Percentiles rank a stretch among this genome's conserved stretches.
phyloP scores from a whole-genome alignment of 805 yeast species.

The Candida saitoana region DNA sequence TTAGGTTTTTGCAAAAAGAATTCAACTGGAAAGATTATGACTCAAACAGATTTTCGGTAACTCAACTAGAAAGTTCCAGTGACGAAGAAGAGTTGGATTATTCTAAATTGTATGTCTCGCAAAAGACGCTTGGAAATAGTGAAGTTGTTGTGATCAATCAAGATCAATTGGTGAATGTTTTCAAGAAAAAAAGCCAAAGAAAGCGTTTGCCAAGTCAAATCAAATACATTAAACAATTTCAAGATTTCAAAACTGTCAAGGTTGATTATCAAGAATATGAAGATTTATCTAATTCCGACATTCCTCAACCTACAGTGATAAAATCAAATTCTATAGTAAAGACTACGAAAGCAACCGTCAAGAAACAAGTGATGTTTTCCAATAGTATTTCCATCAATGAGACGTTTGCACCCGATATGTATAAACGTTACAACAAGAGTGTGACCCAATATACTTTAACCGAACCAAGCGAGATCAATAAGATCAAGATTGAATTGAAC shows the following conservation, averaged over 20 bases:
- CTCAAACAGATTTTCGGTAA: constrained; percentile 5
- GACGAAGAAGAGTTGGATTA: constrained; percentile 3
- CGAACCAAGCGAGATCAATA: constrained; percentile 47
- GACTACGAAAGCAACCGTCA: background rate
- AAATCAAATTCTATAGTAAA: constrained; percentile 2
- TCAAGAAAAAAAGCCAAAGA: constrained; percentile 21
- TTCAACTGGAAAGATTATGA: constrained; percentile 18
- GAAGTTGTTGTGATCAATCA: constrained; percentile 20
- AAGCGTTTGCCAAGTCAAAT: constrained; percentile 29
- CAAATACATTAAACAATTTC: constrained; percentile 33
- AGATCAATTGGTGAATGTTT: constrained; percentile 23
- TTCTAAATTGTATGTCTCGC: constrained; percentile 2
- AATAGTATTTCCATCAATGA: constrained; percentile 46
- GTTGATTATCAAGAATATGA: constrained; percentile 30
- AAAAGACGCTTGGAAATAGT: constrained; percentile 4
- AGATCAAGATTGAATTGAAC: constrained; percentile 63
- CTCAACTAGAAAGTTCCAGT: constrained; percentile 6
- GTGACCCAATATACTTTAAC: constrained; percentile 49
- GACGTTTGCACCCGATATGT: constrained; percentile 48
- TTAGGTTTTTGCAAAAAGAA: constrained; percentile 24
- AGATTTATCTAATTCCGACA: constrained; percentile 10
- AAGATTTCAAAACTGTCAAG: constrained; percentile 28
- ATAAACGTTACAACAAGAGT: constrained; percentile 51
- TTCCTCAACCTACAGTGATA: no score
- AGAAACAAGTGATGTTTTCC: constrained; percentile 41